Evolutionary conservation across 306 rosid species (phyloP), one percentile per base, ranked within the genome.

Genomic region (Pueraria montana): DNA sequence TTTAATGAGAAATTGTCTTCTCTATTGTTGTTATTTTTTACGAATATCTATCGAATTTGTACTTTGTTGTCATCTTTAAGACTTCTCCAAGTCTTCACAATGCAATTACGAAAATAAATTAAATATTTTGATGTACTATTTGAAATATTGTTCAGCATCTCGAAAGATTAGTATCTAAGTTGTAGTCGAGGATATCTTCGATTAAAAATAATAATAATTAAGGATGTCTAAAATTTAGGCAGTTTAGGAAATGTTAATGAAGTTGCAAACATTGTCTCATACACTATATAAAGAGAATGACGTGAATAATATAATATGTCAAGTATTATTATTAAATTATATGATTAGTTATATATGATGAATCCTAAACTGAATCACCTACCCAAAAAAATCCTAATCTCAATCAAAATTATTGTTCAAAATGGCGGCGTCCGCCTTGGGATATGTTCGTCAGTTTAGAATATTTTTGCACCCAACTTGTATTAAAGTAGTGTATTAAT

Each of bases 291-390:
- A 20, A 66, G 42, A 27, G 42, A 14, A 63, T 63, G 23, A 16
- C 40, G 72, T 65, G 27, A n/a, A 66, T 36, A n/a, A n/a, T 61
- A 66, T 66, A 66, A 36, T 18, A 66, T n/a, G 27, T 36, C 50
- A 66, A 38, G 26, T 5, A 18, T 6, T 30, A 14, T 62, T 62
- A 62, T 27, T 62, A 8, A 26, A 62, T 5, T 32, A 32, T 34
- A 32, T 0, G 16, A 66, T 17, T 23, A 59, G 5, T 21, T 56
- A 21, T 56, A 21, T 3, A 56, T 56, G 27, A 56, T 56, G 20
- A 27, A 62, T 30, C 17, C 11, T 30, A 27, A 3, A 13, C 9
- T 38, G 43, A 36, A 6, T 34, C 40, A 34, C 43, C 11, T 38
- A 1, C 11, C 43, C 11, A 5, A 38, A 38, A 6, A 38, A 38